Evolutionary conservation across 768 basidiomycete genomes (phyloP), one percentile per base, ranked within the genome.

Genomic region (Mycena sanguinolenta): DNA sequence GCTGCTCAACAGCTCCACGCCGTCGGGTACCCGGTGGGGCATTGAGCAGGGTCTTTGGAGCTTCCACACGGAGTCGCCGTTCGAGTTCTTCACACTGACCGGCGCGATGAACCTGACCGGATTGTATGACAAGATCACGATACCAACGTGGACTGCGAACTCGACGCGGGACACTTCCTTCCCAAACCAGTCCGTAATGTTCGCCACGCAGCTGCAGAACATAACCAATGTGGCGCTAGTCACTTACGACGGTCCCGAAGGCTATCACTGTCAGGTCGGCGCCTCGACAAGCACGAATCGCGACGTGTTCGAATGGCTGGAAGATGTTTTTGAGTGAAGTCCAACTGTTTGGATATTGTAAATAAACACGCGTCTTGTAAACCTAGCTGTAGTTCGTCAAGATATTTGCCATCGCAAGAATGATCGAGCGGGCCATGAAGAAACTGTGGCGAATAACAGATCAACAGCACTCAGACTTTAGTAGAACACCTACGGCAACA

Each of bases 311-410:
- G 42, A 44, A 17, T 44, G 42, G 42, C 42, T 44, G 4, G 42
- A 44, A 4, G 42, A 44, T 4, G 42, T 19, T 9, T 44, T 44
- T 17, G 9, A 10, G 42, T 44, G 42, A 44, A 17, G 42, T 44
- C 42, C 36, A n/a, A n/a, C n/a, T n/a, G n/a, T n/a, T n/a, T n/a
- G n/a, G n/a, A n/a, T n/a, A n/a, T n/a, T n/a, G n/a, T n/a, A n/a
- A n/a, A n/a, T n/a, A n/a, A n/a, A n/a, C n/a, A n/a, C n/a, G n/a
- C n/a, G n/a, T 71, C 74, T n/a, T n/a, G n/a, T n/a, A n/a, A n/a
- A n/a, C n/a, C n/a, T n/a, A 73, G 60, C 55, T 73, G 77, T n/a
- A 82, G 58, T 73, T 82, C 82, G 28, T 73, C 62, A 8, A 81
- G 74, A 39, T 72, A 78, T 21, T 77, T 75, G 63, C n/a, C n/a